Evolutionary conservation across 495 filamentous ascomycete species (phyloP).

Genomic region (Patellaria atrata): DNA sequence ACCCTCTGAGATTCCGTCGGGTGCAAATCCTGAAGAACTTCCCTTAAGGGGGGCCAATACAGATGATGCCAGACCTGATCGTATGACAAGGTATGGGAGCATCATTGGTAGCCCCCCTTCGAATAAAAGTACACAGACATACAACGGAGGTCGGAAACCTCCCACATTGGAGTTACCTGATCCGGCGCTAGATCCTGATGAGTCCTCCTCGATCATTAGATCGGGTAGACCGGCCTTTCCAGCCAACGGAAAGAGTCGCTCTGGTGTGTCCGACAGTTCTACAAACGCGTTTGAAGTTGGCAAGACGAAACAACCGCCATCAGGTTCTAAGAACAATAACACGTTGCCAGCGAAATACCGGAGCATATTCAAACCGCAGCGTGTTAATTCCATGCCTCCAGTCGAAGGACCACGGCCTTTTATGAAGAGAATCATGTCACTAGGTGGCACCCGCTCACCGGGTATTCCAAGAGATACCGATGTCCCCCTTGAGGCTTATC

Average conservation of each 20-base stretch:
- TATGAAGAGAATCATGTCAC: constrained; percentile 31
- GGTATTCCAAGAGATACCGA: constrained; percentile 23
- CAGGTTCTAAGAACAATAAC: constrained; percentile 8
- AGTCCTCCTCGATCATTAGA: constrained; percentile 12
- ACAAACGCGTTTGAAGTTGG: constrained; percentile 32
- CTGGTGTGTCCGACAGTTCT: constrained; percentile 8
- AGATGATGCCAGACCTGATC: constrained; percentile 9
- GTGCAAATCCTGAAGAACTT: constrained; percentile 11
- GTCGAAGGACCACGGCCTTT: constrained; percentile 17
- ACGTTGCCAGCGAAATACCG: constrained; percentile 14
- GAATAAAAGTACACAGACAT: constrained; percentile 6
- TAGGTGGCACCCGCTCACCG: constrained; percentile 14
- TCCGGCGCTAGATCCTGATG: constrained; percentile 46
- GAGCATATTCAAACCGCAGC: constrained; percentile 23
- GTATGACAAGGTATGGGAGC: constrained; percentile 53
- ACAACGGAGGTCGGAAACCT: constrained; percentile 24
- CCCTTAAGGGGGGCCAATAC: constrained; percentile 17
- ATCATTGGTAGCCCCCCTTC: constrained; percentile 51
- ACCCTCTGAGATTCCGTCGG: no score
- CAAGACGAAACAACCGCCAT: constrained; percentile 20
- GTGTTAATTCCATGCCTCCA: constrained; percentile 21
- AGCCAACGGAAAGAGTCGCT: constrained; percentile 4
- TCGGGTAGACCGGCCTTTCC: constrained; percentile 3
- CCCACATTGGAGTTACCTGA: constrained; percentile 54
- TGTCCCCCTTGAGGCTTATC: constrained; percentile 33